phyloP scores from a whole-genome alignment of 2,329 filamentous ascomycete species.

The Trichocomaceae sp. region DNA sequence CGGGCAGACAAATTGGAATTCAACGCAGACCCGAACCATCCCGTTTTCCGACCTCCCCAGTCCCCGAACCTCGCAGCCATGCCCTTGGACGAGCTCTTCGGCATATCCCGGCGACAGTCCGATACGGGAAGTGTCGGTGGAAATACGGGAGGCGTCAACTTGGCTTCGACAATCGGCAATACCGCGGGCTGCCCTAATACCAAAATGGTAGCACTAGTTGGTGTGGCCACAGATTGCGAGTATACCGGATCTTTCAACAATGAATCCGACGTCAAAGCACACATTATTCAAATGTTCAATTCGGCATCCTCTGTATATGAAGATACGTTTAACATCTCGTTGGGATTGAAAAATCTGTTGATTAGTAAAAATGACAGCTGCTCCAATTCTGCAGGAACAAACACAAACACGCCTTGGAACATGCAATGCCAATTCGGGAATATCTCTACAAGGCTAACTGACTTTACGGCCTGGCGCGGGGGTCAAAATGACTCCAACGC shows the following conservation, averaged over 20 bases:
- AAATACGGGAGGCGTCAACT: conserved; percentile 72
- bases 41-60: conserved; percentile 53
- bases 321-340: conserved; percentile 84
- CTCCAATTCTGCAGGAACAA: conserved; percentile 58
- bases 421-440: conserved; percentile 54
- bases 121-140: conserved; percentile 64
- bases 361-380: conserved; percentile 64
- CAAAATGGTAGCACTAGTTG: conserved; percentile 85
- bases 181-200: conserved; percentile 79
- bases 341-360: conserved; percentile 80
- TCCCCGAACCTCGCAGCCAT: conserved; percentile 54
- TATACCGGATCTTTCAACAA: conserved; percentile 65
- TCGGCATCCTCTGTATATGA: conserved; percentile 83
- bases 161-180: conserved; percentile 70
- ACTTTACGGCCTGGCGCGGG: conserved; percentile 86
- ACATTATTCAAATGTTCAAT: conserved; percentile 80
- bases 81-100: conserved; percentile 61
- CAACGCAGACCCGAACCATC: conserved; percentile 68
- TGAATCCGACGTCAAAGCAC: conserved; percentile 57
- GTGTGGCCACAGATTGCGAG: conserved; percentile 86
- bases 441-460: conserved; percentile 72
- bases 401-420: conserved; percentile 73
- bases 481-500: conserved; percentile 71
- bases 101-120: conserved; percentile 55
- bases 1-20: conserved; percentile 69